Evolutionary conservation across 2,329 filamentous ascomycete species (phyloP).

Genomic region (Trichoderma harzianum): DNA sequence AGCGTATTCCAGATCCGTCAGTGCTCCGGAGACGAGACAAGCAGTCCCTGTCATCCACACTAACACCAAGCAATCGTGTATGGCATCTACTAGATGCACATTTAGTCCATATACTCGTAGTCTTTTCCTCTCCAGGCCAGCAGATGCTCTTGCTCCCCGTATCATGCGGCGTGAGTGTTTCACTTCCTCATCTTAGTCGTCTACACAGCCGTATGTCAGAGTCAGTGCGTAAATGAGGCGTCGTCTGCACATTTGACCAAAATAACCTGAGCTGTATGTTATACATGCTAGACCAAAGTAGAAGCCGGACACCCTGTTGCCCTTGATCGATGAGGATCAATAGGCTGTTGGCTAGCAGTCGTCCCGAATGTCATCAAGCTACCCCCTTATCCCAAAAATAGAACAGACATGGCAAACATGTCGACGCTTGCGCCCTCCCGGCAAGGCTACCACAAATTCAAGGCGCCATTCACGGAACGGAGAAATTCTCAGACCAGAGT

Average conservation of each 20-base stretch:
- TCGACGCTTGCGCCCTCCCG: neutral
- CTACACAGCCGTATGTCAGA: neutral
- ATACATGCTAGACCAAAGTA: neutral
- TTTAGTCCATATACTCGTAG: neutral
- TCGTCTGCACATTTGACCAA: neutral
- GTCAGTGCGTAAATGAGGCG: neutral
- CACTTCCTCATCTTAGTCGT: neutral
- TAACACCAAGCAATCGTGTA: neutral
- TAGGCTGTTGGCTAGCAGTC: slow-evolving; percentile 1
- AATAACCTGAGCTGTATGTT: neutral
- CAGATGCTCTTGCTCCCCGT: neutral
- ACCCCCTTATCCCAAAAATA: slow-evolving; percentile 11
- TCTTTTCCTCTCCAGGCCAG: neutral
- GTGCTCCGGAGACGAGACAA: neutral
- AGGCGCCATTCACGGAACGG: slow-evolving; percentile 9
- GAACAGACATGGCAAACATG: neutral
- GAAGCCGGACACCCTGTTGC: neutral
- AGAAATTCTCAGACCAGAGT: slow-evolving; percentile 11
- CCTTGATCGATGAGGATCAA: slow-evolving; percentile 8
- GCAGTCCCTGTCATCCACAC: neutral
- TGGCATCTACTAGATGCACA: neutral
- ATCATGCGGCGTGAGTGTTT: neutral
- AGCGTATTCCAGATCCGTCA: neutral
- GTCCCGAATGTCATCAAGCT: neutral
- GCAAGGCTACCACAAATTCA: neutral